Evolutionary conservation across 2,329 filamentous ascomycete genomes (phyloP), one percentile per base, ranked within the genome.

Genomic region (Arthrobotrys sinensis): DNA sequence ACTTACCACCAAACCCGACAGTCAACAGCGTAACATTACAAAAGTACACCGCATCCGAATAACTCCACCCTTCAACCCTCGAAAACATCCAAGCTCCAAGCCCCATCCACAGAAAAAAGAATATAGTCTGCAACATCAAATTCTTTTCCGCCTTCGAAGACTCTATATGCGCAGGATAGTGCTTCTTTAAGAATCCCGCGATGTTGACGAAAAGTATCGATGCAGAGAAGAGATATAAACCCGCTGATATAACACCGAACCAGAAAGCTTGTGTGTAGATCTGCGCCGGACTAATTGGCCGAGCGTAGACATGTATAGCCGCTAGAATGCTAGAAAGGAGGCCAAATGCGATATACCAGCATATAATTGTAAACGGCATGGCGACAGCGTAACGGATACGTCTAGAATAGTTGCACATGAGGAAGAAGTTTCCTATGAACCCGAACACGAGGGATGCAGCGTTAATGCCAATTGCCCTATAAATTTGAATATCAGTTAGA

Each of bases 51-150:
- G 90, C 89, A 81, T 97, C 93, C 0, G 92, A 89, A 82, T 92
- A 97, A 21, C 87, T 85, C 90, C 94, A 96, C 2, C 85, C 87
- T 78, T 97, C 91, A 2, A 96, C 87, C 0, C 86, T 86, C 4
- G 90, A 89, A 82, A 96, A 97, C 0, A 96, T 85, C 0, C 91
- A 88, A 0, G 91, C 93, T 0, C 94, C 94, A 1, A 93, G 84
- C 0, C 92, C 90, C 0, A 97, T 86, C 86, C 96, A 97, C 63
- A 93, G 85, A 63, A 97, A 90, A 82, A 96, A 93, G 70, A 92
- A 86, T 84, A 96, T 96, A 0, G 93, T 97, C 84, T 97, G 94
- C 28, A 97, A 85, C 87, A 97, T 97, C 21, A 97, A 86, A 0
- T 93, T 97, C 11, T 94, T 89, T 83, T 97, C 94, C 78, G 91